phyloP scores from a whole-genome alignment of 129 eudicot genomes.

The Helichrysum umbraculigerum region DNA sequence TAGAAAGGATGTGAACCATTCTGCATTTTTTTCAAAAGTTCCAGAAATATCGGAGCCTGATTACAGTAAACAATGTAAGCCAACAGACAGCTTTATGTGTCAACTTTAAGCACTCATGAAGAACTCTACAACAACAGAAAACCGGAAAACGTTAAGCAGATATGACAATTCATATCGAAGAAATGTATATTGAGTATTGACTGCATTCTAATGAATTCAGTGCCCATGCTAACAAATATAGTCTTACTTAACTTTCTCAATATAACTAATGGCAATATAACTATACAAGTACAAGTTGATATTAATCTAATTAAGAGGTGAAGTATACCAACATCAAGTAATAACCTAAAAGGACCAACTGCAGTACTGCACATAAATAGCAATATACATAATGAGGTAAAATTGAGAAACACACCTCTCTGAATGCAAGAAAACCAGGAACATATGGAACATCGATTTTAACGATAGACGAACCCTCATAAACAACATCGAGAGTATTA shows the following conservation, averaged over 20 bases:
- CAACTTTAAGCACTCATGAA: slow-evolving; percentile 19
- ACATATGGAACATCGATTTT: slow-evolving; percentile 67
- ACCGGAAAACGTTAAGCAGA: background rate
- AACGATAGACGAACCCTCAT: slow-evolving; percentile 64
- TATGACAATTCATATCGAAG: background rate
- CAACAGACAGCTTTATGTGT: slow-evolving; percentile 3
- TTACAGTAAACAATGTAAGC: slow-evolving; percentile 15
- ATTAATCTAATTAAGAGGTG: no score
- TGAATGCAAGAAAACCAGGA: slow-evolving; percentile 90
- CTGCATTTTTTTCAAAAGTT: slow-evolving; percentile 84
- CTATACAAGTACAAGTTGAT: no score
- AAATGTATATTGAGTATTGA: background rate
- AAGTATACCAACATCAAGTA: background rate
- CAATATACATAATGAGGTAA: no score
- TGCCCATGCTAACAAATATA: background rate
- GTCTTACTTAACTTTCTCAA: background rate
- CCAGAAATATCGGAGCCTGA: slow-evolving; percentile 81
- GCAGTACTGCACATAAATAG: no score
- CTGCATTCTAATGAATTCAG: background rate
- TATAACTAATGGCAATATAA: background rate
- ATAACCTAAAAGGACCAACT: background rate
- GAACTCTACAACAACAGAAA: background rate
- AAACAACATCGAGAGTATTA: slow-evolving; percentile 52
- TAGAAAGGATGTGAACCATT: slow-evolving; percentile 55
- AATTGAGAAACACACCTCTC: slow-evolving; percentile 54